Base-by-base conservation (phyloP, 2,329 filamentous ascomycete genomes). In the Talaromyces sp. region DNA sequence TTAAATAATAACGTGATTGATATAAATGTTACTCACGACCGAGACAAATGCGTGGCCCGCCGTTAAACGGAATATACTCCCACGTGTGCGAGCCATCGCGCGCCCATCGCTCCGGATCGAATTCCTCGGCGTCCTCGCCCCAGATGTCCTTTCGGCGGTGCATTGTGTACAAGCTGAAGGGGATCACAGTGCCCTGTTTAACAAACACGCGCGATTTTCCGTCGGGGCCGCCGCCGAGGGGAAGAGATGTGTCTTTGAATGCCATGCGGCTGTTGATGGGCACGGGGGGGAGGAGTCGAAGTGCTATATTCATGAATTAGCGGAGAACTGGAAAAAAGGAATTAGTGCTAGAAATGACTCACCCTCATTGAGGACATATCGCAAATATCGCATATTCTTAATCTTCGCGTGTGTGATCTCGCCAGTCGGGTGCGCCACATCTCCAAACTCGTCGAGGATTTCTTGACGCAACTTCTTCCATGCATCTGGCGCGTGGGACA, bases 91-190 rank as follows among this genome's bases (percentile, higher is more conserved):
- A 82, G 0, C 27, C 44, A 18, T 54, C 28, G 18, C 31, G 47
- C 16, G 53, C 40, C 81, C 82, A 83, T 47, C 82, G 68, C 60
- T 83, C 82, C 0, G 82, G 82, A 4, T 75, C 74, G 60, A 81
- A 84, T 5, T 68, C 62, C 0, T 79, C 73, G 1, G 79, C 79
- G 52, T 83, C 81, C 0, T 68, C 57, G 2, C 80, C 80, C 70
- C 75, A 83, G 63, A 79, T 70, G 36, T 83, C 81, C 34, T 71
- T 73, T n/a, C 89, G 84, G 1, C 90, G 86, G 70, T 95, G 90
- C 89, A 94, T 90, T 5, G 85, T 75, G 57, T 91, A 82, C 0
- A 88, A 81, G 55, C 82, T 87, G 79, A 92, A 95, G 47, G 76
- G 80, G 63, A 95, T 79, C 6, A 83, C 74, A 1, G 86, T 86